Base-by-base conservation (phyloP, 179 eudicot species). In the Spergularia azorica region DNA sequence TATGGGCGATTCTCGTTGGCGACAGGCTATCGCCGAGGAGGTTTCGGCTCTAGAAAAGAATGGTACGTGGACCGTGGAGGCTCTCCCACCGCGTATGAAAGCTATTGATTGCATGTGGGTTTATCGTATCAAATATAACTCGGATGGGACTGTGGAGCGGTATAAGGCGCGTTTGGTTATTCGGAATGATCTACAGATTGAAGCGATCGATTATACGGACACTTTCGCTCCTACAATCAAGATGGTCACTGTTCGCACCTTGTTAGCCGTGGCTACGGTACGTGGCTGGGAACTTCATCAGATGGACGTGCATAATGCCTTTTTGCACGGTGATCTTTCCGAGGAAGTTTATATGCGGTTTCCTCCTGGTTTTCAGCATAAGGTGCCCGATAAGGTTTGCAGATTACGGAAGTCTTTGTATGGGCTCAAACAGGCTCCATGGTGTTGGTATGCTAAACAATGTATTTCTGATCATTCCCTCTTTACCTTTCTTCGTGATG, bases 101-200 rank as follows among this genome's bases (percentile, higher is more conserved):
- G 63, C 32, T 0, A 26, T 71, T 1, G 64, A 63, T 3, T 32
- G 74, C 16, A 48, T 51, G 54, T 74, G 77, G 77, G 52, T 74
- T 4, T 64, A 63, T 20, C 51, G 52, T 1, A 51, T 74, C 11
- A 74, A 74, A 36, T 74, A 74, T 5, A 26, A 52, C 3, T 16
- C 52, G 0, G 54, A 74, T n/a, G 71, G 60, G 6, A 71, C 50
- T 2, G 10, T 36, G 0, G 62, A 70, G 58, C 46, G 73, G 3
- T 21, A 50, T 16, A 70, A 70, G 12, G 62, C 61, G 1, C 9
- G 46, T 1, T 12, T 70, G 11, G 73, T 70, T 14, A 13, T 6
- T 55, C 11, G 4, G 46, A 18, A 18, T 10, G 54, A 21, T 51
- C 73, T 13, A n/a, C 73, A 70, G 46, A 13, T 70, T 54, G 73